Base-by-base conservation (phyloP, 306 rosid species). In the Quercus cerris region DNA sequence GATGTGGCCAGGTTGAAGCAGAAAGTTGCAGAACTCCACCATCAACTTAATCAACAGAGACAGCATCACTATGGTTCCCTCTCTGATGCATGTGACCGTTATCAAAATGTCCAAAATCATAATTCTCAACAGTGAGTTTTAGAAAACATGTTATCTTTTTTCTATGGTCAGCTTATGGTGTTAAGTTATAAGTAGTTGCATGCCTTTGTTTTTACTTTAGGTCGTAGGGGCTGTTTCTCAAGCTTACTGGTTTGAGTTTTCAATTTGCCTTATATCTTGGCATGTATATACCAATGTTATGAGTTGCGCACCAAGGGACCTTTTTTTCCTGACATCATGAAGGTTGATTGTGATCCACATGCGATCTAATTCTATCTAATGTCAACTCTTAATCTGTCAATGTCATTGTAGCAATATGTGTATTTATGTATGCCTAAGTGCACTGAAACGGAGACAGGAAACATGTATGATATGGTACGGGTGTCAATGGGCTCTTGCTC, bases 21-120 rank as follows among this genome's bases (percentile, higher is more conserved):
- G 91, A 96, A 96, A 84, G 99, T 96, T 90, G 94, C 97, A 1
- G 99, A 96, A 84, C 98, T 96, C 75, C 99, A 96, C 82, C 93
- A 93, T 81, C 99, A 96, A 86, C 96, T 96, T 75, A 96, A 91
- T 86, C 98, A 93, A 85, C 99, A 96, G 82, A 84, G 98, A 8
- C 98, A 91, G 78, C 90, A 91, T 82, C 97, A 96, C 88, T 93
- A 93, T 73, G 97, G 97, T 63, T 93, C 99, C 73, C 91, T 96
- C 68, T 83, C 96, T 70, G 98, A 93, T 77, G 92, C 93, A 31
- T 87, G 89, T 83, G 99, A 96, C 72, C 94, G 93, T 57, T 91
- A 85, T 83, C 98, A 89, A 30, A 94, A 91, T 52, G 80, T 90
- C 77, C 99, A 88, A 85, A 93, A 86, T 89, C 92, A 87, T 77